Base-by-base conservation (phyloP, 2,329 filamentous ascomycete species). In the Teratosphaeria pseudoeucalypti region DNA sequence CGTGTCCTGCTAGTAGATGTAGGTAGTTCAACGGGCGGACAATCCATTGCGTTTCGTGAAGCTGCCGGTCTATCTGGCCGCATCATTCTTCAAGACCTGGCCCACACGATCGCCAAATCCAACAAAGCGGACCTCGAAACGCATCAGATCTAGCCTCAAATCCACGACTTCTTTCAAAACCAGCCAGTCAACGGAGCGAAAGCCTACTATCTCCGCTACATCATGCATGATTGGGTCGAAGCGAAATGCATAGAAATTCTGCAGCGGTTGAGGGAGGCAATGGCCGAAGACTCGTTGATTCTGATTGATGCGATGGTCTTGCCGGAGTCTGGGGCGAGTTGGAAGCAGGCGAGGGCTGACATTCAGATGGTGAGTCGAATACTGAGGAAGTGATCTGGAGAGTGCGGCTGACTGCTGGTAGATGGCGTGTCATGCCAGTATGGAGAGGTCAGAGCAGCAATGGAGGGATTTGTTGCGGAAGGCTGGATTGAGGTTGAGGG, bases 171-270 rank as follows among this genome's bases (percentile, higher is more conserved):
- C 58, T 65, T 65, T 56, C 32, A 52, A 3, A 34, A 56, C 14
- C 64, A 66, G 26, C 63, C 63, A 1, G 32, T 65, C 4, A 58
- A 60, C 34, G 60, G 62, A 37, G 72, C 73, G 9, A 67, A 70
- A 55, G 62, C 70, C 4, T 69, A 69, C 57, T 68, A 66, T 58
- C 39, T 68, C 32, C 65, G 64, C 47, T 57, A 61, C 23, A 57
- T 69, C 43, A 43, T 69, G 27, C 66, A 68, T 58, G 64, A 69
- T 56, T 68, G 62, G 62, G 54, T 61, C 3, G 65, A 68, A 37
- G 57, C 58, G n/a, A 55, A 61, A 37, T 62, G 62, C 29, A 52
- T 61, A 5, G 54, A 57, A 1, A 67, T 70, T 34, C 58, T 70
- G 11, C 52, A 52, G 23, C 57, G 56, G 16, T 53, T 66, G 2